Conservation (phyloP, 2,329 filamentous ascomycete species). For the Colletotrichum magnum region DNA sequence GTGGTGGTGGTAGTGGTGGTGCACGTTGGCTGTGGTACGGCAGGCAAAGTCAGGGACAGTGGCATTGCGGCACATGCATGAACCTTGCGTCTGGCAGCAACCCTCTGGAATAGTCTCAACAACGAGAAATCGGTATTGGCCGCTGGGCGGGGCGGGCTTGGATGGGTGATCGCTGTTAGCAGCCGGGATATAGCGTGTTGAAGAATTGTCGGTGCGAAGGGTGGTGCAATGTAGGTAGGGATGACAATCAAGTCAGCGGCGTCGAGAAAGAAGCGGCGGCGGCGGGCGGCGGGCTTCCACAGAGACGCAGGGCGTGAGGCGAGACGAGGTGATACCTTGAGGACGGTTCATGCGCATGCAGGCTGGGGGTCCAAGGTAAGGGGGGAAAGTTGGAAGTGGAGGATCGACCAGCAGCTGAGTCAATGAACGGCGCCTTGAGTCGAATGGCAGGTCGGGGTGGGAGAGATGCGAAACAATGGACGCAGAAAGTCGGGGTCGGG, state of each 20-base stretch:
- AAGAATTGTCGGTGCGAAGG: conserved; percentile 38
- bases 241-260: conserved; percentile 21
- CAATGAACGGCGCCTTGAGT: conserved; percentile 21
- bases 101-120: conserved; percentile 28
- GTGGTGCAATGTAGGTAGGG: conserved; percentile 20
- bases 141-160: conserved; percentile 21
- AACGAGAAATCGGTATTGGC: conserved; percentile 25
- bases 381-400: conserved; percentile 34
- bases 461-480: conserved; percentile 33
- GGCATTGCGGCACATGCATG: conserved; percentile 41
- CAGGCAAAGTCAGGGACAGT: conserved; percentile 37
- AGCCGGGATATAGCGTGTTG: conserved; percentile 30
- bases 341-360: conserved; percentile 36
- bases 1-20: conserved; percentile 24
- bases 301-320: conserved; percentile 33
- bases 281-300: conserved; percentile 14
- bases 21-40: conserved; percentile 30
- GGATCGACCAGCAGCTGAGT: conserved; percentile 28
- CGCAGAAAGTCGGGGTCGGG: conserved; percentile 12
- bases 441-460: conserved; percentile 18
- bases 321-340: conserved; percentile 36
- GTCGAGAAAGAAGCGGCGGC: conserved; percentile 21
- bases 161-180: conserved; percentile 28
- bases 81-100: conserved; percentile 39
- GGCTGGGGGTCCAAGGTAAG: conserved; percentile 33